A percentile compares a stretch with the other conserved stretches of the same genome.
Evolutionary conservation across 768 basidiomycete species (phyloP).

Genomic region (Boletus pseudopeckii): DNA sequence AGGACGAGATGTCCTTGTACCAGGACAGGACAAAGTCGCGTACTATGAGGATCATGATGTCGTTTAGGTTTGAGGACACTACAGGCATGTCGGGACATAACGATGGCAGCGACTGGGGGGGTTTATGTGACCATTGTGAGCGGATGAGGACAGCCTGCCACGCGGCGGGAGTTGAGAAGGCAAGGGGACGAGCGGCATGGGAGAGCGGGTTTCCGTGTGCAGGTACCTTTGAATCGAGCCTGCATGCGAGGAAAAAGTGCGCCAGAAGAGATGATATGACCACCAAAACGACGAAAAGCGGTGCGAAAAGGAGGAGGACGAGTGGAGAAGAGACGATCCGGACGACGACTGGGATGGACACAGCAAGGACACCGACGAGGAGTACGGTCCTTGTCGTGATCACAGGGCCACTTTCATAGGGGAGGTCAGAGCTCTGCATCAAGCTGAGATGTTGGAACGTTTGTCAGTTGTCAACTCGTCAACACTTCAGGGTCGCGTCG

Average conservation of each 20-base stretch:
- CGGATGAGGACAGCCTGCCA: constrained; percentile 90
- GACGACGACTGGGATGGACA: constrained; percentile 51
- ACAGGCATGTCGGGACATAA: constrained; percentile 61
- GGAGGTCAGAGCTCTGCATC: constrained; percentile 15
- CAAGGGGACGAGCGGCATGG: constrained; percentile 66
- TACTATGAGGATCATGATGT: constrained; percentile 75
- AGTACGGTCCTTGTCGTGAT: constrained; percentile 53
- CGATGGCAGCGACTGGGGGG: constrained; percentile 64
- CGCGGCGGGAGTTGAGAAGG: constrained; percentile 89
- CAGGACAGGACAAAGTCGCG: constrained; percentile 87
- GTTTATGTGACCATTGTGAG: constrained; percentile 82
- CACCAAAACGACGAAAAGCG: constrained; percentile 50
- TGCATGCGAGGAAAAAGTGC: constrained; percentile 54
- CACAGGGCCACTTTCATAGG: constrained; percentile 33
- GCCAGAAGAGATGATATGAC: constrained; percentile 49
- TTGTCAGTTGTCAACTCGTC: not conserved
- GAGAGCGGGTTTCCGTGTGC: constrained; percentile 38
- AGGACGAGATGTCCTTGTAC: constrained; percentile 85
- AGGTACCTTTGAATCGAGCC: constrained; percentile 48
- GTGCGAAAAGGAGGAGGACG: constrained; percentile 59
- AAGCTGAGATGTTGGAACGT: not conserved
- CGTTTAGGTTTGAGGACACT: constrained; percentile 71
- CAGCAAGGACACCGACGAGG: constrained; percentile 53
- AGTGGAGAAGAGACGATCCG: constrained; percentile 67
- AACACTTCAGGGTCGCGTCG: not conserved